phyloP scores from a whole-genome alignment of 306 rosid species.

The Lagenaria siceraria region DNA sequence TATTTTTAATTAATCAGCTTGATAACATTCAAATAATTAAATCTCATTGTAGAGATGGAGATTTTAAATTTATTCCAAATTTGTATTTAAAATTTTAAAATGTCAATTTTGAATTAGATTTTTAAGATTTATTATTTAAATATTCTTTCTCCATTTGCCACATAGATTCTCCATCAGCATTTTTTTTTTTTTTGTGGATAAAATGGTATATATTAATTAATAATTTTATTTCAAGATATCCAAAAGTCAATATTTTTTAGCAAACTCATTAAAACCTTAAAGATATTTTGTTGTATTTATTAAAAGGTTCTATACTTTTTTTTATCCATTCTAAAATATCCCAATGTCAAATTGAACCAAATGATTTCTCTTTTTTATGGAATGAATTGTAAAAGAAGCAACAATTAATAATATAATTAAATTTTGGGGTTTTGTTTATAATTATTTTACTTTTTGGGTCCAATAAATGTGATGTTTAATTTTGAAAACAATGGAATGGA shows the following conservation, averaged over 20 bases:
- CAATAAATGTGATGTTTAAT: neutral
- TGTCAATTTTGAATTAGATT: too few species aligned
- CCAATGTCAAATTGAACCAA: neutral
- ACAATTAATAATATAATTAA: neutral
- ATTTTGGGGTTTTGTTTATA: neutral
- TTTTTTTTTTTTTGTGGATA: neutral
- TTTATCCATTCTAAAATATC: neutral
- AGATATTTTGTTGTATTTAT: neutral
- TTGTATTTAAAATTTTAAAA: too few species aligned
- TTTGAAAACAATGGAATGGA: neutral
- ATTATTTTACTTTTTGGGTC: neutral
- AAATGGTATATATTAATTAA: neutral
- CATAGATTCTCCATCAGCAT: neutral
- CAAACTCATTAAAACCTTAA: neutral
- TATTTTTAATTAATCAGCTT: too few species aligned
- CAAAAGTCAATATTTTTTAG: constrained; percentile 2
- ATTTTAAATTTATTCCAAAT: too few species aligned
- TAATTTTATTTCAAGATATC: neutral
- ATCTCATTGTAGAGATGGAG: too few species aligned
- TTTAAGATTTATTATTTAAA: too few species aligned
- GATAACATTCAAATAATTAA: too few species aligned
- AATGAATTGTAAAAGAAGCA: neutral
- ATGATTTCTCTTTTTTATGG: neutral
- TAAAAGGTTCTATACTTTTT: neutral
- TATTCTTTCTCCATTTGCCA: neutral